Percentiles rank a stretch among this genome's conserved stretches.
Conservation (phyloP, 2,329 filamentous ascomycete species). For the Amauroascus verrucosus region DNA sequence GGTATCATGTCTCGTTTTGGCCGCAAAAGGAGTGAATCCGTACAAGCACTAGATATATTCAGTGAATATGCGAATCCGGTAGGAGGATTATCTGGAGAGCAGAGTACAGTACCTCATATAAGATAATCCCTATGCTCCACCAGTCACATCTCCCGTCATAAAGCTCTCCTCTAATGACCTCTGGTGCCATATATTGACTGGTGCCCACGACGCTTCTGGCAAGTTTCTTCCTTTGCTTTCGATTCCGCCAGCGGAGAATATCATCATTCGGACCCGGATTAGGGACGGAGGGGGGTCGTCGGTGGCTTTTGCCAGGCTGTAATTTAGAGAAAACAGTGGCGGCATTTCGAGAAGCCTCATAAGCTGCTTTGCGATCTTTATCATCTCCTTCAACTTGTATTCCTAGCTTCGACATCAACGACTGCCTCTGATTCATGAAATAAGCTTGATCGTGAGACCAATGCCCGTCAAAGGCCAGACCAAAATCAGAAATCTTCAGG, state of each 20-base stretch:
- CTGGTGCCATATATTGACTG: slow-evolving; percentile 96
- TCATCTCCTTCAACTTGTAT: slow-evolving; percentile 64
- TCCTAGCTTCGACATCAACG: slow-evolving; percentile 63
- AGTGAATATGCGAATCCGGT: slow-evolving; percentile 4
- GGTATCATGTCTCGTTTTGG: slow-evolving; percentile 69
- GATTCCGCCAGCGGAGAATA: slow-evolving; percentile 61
- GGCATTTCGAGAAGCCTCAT: slow-evolving; percentile 25
- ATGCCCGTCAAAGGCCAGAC: slow-evolving; percentile 86
- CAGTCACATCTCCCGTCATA: slow-evolving; percentile 93
- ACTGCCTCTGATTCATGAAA: slow-evolving; percentile 73
- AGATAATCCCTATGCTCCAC: slow-evolving; percentile 92
- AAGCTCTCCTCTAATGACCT: slow-evolving; percentile 68
- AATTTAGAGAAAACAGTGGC: background rate
- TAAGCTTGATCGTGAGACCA: slow-evolving; percentile 88
- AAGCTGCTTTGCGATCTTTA: slow-evolving; percentile 53
- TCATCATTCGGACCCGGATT: slow-evolving; percentile 33
- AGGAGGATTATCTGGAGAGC: background rate
- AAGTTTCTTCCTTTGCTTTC: slow-evolving; percentile 56
- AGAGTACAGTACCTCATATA: slow-evolving; percentile 56
- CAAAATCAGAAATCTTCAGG: slow-evolving; percentile 92
- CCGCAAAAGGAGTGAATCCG: slow-evolving; percentile 79
- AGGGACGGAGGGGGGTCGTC: slow-evolving; percentile 26
- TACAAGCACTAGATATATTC: slow-evolving; percentile 58
- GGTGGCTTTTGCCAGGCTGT: background rate
- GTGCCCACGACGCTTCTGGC: slow-evolving; percentile 86